A percentile compares a stretch with the other conserved stretches of the same genome.
Conservation (phyloP, 78 protist species). For the Dictyostelium citrinum region DNA sequence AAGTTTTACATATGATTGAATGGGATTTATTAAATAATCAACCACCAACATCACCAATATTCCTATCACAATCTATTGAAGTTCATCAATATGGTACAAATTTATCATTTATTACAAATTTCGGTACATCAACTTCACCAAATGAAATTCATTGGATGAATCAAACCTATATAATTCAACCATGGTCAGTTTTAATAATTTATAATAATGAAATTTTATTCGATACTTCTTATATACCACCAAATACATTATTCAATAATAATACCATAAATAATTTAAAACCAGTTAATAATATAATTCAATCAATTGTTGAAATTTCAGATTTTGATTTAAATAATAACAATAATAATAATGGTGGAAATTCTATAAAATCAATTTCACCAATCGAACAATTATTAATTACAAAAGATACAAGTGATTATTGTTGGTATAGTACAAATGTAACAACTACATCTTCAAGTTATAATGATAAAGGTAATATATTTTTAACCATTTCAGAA, state of each 20-base stretch:
- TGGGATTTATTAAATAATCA: background rate
- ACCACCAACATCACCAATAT: background rate
- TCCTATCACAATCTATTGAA: background rate
- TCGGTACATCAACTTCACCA: background rate
- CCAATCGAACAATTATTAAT: conserved; percentile 26
- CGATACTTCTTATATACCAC: background rate
- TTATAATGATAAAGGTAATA: background rate
- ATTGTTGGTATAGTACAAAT: conserved; percentile 25
- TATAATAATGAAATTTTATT: background rate
- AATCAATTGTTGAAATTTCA: background rate
- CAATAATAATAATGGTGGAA: background rate
- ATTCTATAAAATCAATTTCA: background rate
- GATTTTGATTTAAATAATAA: background rate
- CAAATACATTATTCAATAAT: background rate
- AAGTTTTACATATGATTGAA: background rate
- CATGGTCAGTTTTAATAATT: conserved; percentile 36
- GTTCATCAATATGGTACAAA: background rate
- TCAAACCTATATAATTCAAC: background rate
- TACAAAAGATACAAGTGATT: conserved; percentile 23
- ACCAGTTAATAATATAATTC: background rate
- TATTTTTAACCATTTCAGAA: background rate
- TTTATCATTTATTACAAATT: background rate
- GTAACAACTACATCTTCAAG: background rate
- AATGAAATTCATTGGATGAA: background rate
- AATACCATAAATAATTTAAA: background rate